These are phyloP conservation scores for Eucalyptus victrix DNA, from an alignment of 345 rosid species.

Conservation along the genomic window DNA sequence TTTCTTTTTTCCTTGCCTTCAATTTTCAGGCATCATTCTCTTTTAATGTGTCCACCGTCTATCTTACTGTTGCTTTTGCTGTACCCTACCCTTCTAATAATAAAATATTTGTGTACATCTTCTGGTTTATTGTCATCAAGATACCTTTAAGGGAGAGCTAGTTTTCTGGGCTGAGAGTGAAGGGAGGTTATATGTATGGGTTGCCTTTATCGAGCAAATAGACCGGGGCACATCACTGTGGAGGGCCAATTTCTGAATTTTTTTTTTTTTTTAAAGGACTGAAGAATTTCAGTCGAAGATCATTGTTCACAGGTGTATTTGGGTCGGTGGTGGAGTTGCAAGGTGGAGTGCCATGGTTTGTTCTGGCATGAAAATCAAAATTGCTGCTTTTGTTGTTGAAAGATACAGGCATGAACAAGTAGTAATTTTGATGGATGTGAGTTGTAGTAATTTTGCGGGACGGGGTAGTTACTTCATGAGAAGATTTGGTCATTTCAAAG, in stretches of 20 bases:
- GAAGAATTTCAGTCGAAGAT: background rate
- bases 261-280: background rate
- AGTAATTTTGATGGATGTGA: background rate
- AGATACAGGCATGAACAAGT: background rate
- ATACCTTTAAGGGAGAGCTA: background rate
- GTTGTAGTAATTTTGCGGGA: background rate
- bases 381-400: background rate
- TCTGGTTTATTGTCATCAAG: background rate
- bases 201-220: background rate
- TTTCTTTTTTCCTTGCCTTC: background rate
- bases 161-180: background rate
- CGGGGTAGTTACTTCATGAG: background rate
- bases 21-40: background rate
- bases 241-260: background rate
- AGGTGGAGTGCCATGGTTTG: background rate
- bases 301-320: background rate
- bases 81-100: background rate
- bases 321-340: background rate
- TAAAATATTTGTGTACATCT: background rate
- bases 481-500: background rate
- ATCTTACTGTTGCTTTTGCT: background rate
- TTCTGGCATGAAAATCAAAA: background rate
- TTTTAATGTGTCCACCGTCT: background rate
- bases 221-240: background rate
- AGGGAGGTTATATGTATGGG: background rate